Evolutionary conservation across 305 asterid species (phyloP), one percentile per base, ranked within the genome.

Genomic region (Nicotiana rustica): DNA sequence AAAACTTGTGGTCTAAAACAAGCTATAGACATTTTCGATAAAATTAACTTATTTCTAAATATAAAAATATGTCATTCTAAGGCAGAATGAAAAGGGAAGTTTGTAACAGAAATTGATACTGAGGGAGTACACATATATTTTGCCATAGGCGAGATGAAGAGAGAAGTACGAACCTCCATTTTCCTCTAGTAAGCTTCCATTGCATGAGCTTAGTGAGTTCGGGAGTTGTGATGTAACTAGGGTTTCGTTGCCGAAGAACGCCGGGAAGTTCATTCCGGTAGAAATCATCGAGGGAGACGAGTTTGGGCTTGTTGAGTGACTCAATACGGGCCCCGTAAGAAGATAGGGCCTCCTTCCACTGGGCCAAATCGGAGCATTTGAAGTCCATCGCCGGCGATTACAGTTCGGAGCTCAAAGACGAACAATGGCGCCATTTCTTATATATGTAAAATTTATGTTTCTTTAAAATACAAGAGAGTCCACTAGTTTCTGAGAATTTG

Each of bases 101-200:
- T 5, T 52, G 59, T 13, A 12, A 55, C n/a, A 55, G n/a, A 55
- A 52, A 55, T 55, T 55, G 5, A 14, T 12, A 55, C 6, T 3
- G 59, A 55, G 4, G 59, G 59, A 55, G 59, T 55, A 12, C 41
- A 49, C 41, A 49, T 21, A 18, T 21, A 52, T 29, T 47, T 44
- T 70, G 19, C 1, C 18, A 41, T 38, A 9, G 21, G 13, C 36
- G 12, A 44, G 78, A 70, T 12, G 2, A 73, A 73, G 62, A 49
- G 41, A 21, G 21, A 3, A 29, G 10, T 75, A 52, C n/a, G 0
- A 38, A 78, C 85, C 97, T 89, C 94, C 95, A 93, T 86, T 95
- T 95, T 1, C 97, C 97, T 65, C 98, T 90, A 49, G 91, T 81
- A 81, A 95, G 97, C 89, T 95, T 95, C 98, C 98, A 95, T 82